Evolutionary conservation across 2,329 filamentous ascomycete species (phyloP).

Genomic region (Trichoderma harzianum): DNA sequence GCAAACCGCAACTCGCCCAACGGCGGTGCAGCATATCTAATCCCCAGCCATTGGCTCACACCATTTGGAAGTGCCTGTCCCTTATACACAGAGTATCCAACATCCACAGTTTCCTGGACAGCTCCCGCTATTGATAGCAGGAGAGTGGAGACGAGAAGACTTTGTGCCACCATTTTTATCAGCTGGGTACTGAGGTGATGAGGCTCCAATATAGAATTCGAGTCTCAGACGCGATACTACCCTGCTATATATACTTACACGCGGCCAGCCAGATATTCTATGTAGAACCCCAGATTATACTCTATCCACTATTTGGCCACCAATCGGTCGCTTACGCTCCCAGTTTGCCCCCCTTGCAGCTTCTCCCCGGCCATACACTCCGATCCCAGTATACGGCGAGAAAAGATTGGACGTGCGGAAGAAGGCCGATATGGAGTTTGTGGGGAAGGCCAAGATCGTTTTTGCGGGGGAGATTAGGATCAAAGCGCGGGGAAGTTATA

Average conservation of each 20-base stretch:
- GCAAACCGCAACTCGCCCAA: slow-evolving; percentile 63
- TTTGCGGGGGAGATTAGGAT: neutral
- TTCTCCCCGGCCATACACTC: slow-evolving; percentile 27
- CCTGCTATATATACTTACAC: neutral
- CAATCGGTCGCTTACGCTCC: neutral
- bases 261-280: neutral
- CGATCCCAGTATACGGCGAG: neutral
- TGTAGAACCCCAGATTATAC: neutral
- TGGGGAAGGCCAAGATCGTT: neutral
- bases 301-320: neutral
- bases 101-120: slow-evolving; percentile 45
- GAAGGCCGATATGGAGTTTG: neutral
- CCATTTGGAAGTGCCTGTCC: slow-evolving; percentile 55
- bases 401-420: neutral
- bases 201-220: neutral
- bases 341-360: neutral
- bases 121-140: slow-evolving; percentile 19
- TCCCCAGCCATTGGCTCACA: slow-evolving; percentile 68
- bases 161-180: neutral
- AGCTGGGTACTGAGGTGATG: too few species aligned
- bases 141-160: neutral
- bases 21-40: slow-evolving; percentile 71
- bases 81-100: slow-evolving; percentile 64
- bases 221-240: neutral
- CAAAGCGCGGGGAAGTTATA: neutral